Percentiles rank a stretch among this genome's conserved stretches.
Conservation (phyloP, 768 basidiomycete species). For the Leucosporidium scottii region DNA sequence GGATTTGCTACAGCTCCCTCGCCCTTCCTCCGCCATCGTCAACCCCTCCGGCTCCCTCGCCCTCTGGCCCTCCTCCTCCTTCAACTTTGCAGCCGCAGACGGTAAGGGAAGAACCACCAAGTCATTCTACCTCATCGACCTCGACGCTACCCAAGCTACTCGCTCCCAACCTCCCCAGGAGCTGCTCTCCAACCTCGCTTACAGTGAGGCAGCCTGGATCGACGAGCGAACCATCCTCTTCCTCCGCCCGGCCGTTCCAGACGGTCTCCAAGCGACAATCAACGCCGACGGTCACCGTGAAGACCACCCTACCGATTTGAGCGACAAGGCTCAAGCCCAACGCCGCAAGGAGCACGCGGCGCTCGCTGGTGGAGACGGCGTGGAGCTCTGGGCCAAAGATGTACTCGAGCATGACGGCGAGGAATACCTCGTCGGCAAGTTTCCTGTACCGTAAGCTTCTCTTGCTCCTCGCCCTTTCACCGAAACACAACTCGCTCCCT, state of each 20-base stretch:
- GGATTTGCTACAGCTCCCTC: slow-evolving; percentile 31
- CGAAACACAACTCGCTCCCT: neutral
- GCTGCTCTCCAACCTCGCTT: slow-evolving; percentile 20
- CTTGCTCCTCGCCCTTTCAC: neutral
- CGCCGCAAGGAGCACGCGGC: neutral
- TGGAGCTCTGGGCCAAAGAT: slow-evolving; percentile 31
- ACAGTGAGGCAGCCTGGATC: slow-evolving; percentile 31
- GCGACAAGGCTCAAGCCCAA: slow-evolving; percentile 16
- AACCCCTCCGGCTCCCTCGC: slow-evolving; percentile 23
- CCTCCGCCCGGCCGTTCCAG: slow-evolving; percentile 8
- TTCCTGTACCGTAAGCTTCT: slow-evolving; percentile 33
- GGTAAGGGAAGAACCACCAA: slow-evolving; percentile 3
- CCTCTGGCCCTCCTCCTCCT: slow-evolving; percentile 26
- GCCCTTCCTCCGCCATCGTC: slow-evolving; percentile 12
- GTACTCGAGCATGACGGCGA: slow-evolving; percentile 6
- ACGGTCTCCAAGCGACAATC: neutral
- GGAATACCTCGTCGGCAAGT: slow-evolving; percentile 28
- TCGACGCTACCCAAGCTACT: neutral
- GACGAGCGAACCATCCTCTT: slow-evolving; percentile 30
- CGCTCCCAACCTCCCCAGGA: neutral
- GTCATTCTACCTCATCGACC: slow-evolving; percentile 15
- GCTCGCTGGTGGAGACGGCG: slow-evolving; percentile 20
- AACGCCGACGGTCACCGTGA: too few relatives aligned
- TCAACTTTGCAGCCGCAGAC: slow-evolving; percentile 4
- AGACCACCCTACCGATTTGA: slow-evolving; percentile 14